phyloP scores from a whole-genome alignment of 345 rosid genomes.

The Passiflora organensis region DNA sequence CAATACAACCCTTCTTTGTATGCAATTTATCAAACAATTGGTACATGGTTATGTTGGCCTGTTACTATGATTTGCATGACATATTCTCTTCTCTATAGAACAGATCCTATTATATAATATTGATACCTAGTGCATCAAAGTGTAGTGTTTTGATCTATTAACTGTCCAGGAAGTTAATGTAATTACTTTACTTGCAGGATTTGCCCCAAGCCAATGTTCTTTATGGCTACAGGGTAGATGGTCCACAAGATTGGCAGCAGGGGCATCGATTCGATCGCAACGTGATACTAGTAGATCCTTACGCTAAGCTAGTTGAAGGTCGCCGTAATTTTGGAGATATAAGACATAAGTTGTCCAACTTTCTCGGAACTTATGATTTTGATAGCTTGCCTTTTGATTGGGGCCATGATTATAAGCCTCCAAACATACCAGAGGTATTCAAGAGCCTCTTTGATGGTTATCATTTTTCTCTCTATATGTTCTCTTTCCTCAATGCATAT shows the following conservation, averaged over 20 bases:
- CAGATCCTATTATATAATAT: no score
- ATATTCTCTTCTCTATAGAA: no score
- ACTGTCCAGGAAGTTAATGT: no score
- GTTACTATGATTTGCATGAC: no score
- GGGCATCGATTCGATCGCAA: slow-evolving; percentile 78
- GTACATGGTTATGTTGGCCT: no score
- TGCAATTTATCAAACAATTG: no score
- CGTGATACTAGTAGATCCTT: slow-evolving; percentile 72
- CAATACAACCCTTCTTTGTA: no score
- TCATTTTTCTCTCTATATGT: slow-evolving; percentile 6
- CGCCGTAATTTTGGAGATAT: slow-evolving; percentile 67
- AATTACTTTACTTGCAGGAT: slow-evolving; percentile 35
- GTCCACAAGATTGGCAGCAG: slow-evolving; percentile 70
- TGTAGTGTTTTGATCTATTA: no score
- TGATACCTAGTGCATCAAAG: no score
- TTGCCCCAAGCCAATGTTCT: slow-evolving; percentile 61
- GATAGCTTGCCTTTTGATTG: slow-evolving; percentile 72
- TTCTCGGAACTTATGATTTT: slow-evolving; percentile 83
- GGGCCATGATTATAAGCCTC: slow-evolving; percentile 69
- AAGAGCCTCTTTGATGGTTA: slow-evolving; percentile 5
- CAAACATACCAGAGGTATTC: slow-evolving; percentile 72
- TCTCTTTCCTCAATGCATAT: background rate
- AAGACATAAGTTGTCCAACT: slow-evolving; percentile 48
- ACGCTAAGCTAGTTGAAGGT: slow-evolving; percentile 87
- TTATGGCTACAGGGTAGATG: slow-evolving; percentile 85